Evolutionary conservation across 176 grass and related monocot genomes (phyloP).

Genomic region (Cymbopogon citratus): DNA sequence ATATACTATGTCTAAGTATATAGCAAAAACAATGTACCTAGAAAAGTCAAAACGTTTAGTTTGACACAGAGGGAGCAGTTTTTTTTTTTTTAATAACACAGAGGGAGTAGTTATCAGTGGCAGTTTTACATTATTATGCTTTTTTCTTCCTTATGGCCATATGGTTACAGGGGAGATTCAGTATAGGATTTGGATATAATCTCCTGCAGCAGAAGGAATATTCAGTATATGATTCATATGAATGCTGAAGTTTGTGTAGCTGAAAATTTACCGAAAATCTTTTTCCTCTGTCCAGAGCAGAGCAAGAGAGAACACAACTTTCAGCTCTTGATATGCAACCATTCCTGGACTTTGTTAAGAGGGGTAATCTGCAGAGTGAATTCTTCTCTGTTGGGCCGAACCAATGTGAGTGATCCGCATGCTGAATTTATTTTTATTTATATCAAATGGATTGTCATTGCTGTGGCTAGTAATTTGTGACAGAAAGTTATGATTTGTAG

Average conservation of each 20-base stretch:
- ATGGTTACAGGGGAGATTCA: background rate
- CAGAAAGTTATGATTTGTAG: conserved; percentile 34
- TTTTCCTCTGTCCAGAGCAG: conserved; percentile 56
- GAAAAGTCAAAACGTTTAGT: too few relatives aligned
- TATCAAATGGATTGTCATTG: background rate
- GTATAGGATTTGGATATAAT: background rate
- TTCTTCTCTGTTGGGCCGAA: conserved; percentile 72
- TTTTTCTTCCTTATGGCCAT: background rate
- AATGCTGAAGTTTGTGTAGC: background rate
- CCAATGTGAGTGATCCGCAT: conserved; percentile 59
- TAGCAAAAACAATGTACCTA: too few relatives aligned
- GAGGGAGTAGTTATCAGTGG: too few relatives aligned
- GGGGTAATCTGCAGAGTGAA: conserved; percentile 70
- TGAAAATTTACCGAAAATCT: background rate
- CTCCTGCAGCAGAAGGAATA: background rate
- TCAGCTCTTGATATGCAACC: conserved; percentile 72
- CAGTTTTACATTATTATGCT: too few relatives aligned
- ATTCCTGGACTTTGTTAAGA: conserved; percentile 67
- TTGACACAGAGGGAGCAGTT: too few relatives aligned
- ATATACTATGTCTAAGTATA: too few relatives aligned
- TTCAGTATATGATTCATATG: background rate
- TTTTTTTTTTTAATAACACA: too few relatives aligned
- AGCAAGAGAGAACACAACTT: conserved; percentile 68
- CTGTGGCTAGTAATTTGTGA: conserved; percentile 13
- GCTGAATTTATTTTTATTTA: background rate